Conservation (phyloP, 1,139 yeast genomes). For the Kazachstania sp. region DNA sequence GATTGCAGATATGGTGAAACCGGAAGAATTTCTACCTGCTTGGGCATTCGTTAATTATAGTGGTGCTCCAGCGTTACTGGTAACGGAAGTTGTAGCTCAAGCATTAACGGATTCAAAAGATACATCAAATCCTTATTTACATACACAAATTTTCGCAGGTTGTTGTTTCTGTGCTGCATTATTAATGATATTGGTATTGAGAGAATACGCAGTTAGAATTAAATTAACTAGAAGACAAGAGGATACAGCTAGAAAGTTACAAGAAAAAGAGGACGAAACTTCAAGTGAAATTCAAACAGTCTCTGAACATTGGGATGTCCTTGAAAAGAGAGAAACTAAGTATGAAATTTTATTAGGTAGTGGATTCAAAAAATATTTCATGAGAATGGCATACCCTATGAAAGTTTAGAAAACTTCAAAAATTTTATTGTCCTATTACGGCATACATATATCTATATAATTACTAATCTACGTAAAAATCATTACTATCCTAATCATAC, state of each 20-base stretch:
- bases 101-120: constrained; percentile 33
- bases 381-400: constrained; percentile 36
- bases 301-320: constrained; percentile 8
- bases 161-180: constrained; percentile 36
- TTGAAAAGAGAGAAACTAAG: constrained; percentile 20
- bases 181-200: constrained; percentile 29
- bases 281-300: not conserved
- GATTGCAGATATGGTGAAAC: constrained; percentile 46
- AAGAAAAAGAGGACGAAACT: constrained; percentile 9
- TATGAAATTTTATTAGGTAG: constrained; percentile 24
- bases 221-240: constrained; percentile 16
- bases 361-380: constrained; percentile 22
- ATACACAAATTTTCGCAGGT: constrained; percentile 57
- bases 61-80: constrained; percentile 39
- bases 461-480: not conserved
- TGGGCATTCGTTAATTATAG: constrained; percentile 51
- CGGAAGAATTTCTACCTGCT: constrained; percentile 45
- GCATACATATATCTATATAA: too few relatives aligned
- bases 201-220: constrained; percentile 36
- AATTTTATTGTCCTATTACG: not conserved
- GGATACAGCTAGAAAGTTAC: constrained; percentile 7
- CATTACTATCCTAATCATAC: not conserved
- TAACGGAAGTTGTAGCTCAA: constrained; percentile 47
- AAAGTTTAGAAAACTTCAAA: constrained; percentile 28
- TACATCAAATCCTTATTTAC: constrained; percentile 40